Percentiles rank a stretch among this genome's conserved stretches.
Evolutionary conservation across 1,284 basidiomycete species (phyloP).

Genomic region (Psilocybe mexicana): DNA sequence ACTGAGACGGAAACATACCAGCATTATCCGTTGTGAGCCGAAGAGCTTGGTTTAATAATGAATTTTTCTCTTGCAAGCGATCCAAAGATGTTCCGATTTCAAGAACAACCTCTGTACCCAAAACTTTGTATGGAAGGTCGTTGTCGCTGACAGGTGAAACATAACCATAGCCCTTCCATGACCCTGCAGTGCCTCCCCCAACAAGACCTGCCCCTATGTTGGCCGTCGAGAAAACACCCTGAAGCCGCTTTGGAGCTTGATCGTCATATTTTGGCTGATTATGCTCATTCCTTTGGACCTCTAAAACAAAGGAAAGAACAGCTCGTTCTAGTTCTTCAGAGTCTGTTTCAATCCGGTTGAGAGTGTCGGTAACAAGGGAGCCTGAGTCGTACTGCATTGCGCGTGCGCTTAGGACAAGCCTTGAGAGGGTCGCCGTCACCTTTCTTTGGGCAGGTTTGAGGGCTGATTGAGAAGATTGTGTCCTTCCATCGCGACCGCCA

Average conservation of each 20-base stretch:
- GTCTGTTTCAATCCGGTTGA: slow-evolving; percentile 72
- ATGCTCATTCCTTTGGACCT: slow-evolving; percentile 63
- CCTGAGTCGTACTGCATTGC: slow-evolving; percentile 77
- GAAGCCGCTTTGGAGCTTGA: slow-evolving; percentile 54
- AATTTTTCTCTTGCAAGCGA: slow-evolving; percentile 51
- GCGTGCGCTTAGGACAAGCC: slow-evolving; percentile 73
- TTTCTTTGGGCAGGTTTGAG: slow-evolving; percentile 75
- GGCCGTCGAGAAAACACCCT: slow-evolving; percentile 61
- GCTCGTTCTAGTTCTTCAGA: slow-evolving; percentile 78
- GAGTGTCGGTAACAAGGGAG: slow-evolving; percentile 59
- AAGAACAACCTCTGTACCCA: slow-evolving; percentile 52
- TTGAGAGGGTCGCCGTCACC: slow-evolving; percentile 76
- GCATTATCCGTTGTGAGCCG: slow-evolving; percentile 37
- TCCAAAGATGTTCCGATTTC: slow-evolving; percentile 52
- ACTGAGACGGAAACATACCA: slow-evolving; percentile 35
- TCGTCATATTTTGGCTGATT: slow-evolving; percentile 29
- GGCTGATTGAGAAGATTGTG: slow-evolving; percentile 52
- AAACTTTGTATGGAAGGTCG: slow-evolving; percentile 47
- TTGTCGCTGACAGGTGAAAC: slow-evolving; percentile 52
- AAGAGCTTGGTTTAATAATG: slow-evolving; percentile 39
- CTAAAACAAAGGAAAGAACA: slow-evolving; percentile 69
- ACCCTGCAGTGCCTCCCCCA: slow-evolving; percentile 66
- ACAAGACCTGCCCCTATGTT: slow-evolving; percentile 73
- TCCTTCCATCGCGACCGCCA: slow-evolving; percentile 44
- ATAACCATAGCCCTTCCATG: slow-evolving; percentile 83